phyloP scores from a whole-genome alignment of 2,329 filamentous ascomycete species.

The Achaetomium macrosporum region DNA sequence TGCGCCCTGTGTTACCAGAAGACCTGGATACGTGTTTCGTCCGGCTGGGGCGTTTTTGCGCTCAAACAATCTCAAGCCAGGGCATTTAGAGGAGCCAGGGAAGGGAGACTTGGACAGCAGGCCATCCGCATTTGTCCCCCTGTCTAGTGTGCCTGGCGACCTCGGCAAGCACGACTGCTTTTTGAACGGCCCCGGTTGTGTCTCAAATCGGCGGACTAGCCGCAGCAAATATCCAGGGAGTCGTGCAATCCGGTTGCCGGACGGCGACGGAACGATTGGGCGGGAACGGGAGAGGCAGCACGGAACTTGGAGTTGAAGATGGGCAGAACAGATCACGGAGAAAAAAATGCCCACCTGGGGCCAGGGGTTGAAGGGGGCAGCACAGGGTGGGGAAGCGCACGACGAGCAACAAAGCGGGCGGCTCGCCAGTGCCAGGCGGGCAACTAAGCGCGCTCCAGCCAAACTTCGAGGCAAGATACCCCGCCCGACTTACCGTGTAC shows the following conservation, averaged over 20 bases:
- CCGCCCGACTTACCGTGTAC: neutral
- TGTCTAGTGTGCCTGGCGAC: neutral
- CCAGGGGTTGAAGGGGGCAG: neutral
- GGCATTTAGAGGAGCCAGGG: neutral
- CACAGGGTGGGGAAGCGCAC: slow-evolving; percentile 1
- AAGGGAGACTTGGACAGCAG: neutral
- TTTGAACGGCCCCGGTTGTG: neutral
- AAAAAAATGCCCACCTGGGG: neutral
- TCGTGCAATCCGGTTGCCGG: neutral
- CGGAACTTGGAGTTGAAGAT: neutral
- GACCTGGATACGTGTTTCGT: slow-evolving; percentile 8
- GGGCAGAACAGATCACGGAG: neutral
- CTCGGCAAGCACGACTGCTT: too few relatives aligned
- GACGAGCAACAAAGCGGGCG: slow-evolving; percentile 7
- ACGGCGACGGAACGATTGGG: neutral
- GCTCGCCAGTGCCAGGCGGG: neutral
- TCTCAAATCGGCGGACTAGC: slow-evolving; percentile 1
- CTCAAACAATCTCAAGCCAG: slow-evolving; percentile 1
- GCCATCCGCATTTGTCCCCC: slow-evolving; percentile 3
- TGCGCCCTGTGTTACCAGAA: neutral
- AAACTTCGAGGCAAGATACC: slow-evolving; percentile 6
- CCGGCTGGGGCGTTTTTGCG: neutral
- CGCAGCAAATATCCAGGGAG: slow-evolving; percentile 1
- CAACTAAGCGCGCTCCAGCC: slow-evolving; percentile 17
- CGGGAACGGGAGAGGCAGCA: neutral